A percentile compares a stretch with the other conserved stretches of the same genome.
Conservation (phyloP, 345 rosid genomes). For the Eutrema japonicum region DNA sequence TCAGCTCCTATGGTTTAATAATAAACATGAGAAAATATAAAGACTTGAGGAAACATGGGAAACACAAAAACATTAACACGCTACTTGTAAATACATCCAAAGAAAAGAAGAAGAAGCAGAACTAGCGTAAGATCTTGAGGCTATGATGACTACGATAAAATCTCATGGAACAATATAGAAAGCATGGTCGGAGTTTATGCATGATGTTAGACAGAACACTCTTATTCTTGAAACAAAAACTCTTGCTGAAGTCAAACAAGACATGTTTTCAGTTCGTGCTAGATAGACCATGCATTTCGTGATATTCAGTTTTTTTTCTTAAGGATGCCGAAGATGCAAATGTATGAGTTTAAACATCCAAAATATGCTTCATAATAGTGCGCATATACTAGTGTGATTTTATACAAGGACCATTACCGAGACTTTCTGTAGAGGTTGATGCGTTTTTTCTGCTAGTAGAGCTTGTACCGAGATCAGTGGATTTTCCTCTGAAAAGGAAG, state of each 20-base stretch:
- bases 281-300: not conserved
- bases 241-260: slow-evolving; percentile 5
- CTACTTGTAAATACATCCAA: not conserved
- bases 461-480: slow-evolving; percentile 50
- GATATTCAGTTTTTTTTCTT: not conserved
- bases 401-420: slow-evolving; percentile 55
- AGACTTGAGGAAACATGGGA: not conserved
- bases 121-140: not conserved
- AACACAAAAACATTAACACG: not conserved
- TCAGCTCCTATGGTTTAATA: slow-evolving; percentile 65
- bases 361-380: slow-evolving; percentile 22
- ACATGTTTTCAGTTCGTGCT: not conserved
- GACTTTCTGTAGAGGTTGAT: slow-evolving; percentile 88
- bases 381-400: not conserved
- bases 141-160: not conserved
- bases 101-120: not conserved
- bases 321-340: too few species aligned
- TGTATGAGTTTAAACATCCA: slow-evolving; percentile 2
- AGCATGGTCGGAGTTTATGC: not conserved
- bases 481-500: slow-evolving; percentile 64
- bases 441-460: slow-evolving; percentile 55
- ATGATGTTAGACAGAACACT: too few species aligned
- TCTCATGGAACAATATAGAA: not conserved
- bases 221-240: not conserved
- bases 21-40: slow-evolving; percentile 7